Evolutionary conservation across 495 filamentous ascomycete genomes (phyloP).

Genomic region (Viridothelium virens): DNA sequence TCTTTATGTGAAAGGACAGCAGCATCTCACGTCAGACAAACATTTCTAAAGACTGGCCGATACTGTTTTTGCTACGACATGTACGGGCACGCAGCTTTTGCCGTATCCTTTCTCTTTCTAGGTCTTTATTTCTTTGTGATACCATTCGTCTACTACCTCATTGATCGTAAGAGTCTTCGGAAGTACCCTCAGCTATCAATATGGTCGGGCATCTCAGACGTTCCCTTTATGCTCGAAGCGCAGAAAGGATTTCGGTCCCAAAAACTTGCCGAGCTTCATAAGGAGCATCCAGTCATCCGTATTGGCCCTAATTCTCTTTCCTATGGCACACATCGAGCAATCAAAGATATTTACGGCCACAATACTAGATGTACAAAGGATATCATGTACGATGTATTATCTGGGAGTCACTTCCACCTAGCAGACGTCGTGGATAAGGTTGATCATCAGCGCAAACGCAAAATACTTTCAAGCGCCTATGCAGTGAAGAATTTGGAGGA

Average conservation of each 20-base stretch:
- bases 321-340: constrained; percentile 41
- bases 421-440: constrained; percentile 43
- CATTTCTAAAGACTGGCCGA: too few relatives aligned
- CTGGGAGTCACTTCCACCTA: constrained; percentile 41
- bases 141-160: not conserved
- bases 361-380: constrained; percentile 46
- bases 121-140: not conserved
- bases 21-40: too few relatives aligned
- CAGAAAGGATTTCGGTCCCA: constrained; percentile 40
- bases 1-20: too few relatives aligned
- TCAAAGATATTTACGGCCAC: constrained; percentile 51
- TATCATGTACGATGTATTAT: constrained; percentile 36
- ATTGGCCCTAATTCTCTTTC: constrained; percentile 48
- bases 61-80: too few relatives aligned
- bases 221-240: constrained; percentile 42
- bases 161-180: constrained; percentile 30
- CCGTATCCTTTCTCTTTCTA: too few relatives aligned
- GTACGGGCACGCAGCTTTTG: too few relatives aligned
- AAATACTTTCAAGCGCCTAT: constrained; percentile 45
- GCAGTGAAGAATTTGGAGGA: constrained; percentile 48
- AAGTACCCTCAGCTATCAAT: constrained; percentile 42
- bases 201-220: constrained; percentile 41
- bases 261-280: constrained; percentile 38
- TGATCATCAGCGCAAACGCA: constrained; percentile 46
- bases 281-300: constrained; percentile 42